Evolutionary conservation across 306 rosid genomes (phyloP), one percentile per base, ranked within the genome.

Genomic region (Astragalus membranaceus): DNA sequence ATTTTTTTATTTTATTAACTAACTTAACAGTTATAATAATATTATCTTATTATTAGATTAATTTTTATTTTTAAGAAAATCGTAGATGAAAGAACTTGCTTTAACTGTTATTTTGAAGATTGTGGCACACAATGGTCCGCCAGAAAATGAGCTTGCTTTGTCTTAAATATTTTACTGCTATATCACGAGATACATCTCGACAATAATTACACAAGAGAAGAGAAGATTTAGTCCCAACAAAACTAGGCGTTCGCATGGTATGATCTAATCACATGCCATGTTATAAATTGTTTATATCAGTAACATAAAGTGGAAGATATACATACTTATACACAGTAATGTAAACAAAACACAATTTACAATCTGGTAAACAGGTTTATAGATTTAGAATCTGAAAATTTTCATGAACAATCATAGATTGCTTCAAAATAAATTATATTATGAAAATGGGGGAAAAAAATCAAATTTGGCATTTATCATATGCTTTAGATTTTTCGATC

Each of bases 401-500:
- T 11, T 17, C 1, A 10, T 16, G 3, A 29, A 50, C 43, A 66
- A 56, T 47, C 77, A 30, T 54, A 54, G 30, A 53, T 8, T 47
- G 44, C 17, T 66, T 33, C 60, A 35, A n/a, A n/a, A n/a, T n/a
- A n/a, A n/a, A n/a, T n/a, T n/a, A n/a, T n/a, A n/a, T n/a, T n/a
- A n/a, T n/a, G n/a, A n/a, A n/a, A n/a, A n/a, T n/a, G n/a, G n/a
- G n/a, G n/a, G 10, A 46, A 15, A 3, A 64, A 37, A 60, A 9
- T 78, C 75, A 87, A 57, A 55, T n/a, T 37, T 52, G 76, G 76
- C 84, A 81, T 55, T 57, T 60, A 64, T 85, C 87, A 53, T 88
- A 88, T 42, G 88, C 69, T 78, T 79, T 85, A 46, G 90, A 88
- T 69, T 85, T 88, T 82, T 85, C 88, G 64, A 83, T 77, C 42